Conservation (phyloP, 352 stramenopile species). For the Pythium pyrilobum region DNA sequence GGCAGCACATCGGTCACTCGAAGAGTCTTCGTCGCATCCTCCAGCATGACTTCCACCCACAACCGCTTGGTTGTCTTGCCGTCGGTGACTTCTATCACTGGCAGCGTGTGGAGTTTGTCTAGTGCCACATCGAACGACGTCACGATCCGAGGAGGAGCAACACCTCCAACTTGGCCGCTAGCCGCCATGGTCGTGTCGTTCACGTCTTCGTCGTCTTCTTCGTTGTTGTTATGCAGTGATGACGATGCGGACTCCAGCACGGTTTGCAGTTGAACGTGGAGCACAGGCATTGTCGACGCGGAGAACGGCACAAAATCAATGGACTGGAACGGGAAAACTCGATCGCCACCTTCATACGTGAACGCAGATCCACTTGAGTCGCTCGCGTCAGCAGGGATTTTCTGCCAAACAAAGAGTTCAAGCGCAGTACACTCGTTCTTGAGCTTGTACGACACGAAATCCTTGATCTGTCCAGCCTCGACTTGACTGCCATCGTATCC, state of each 20-base stretch:
- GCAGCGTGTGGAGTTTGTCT: slow-evolving; percentile 75
- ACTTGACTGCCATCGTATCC: neutral
- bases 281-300: slow-evolving; percentile 50
- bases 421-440: slow-evolving; percentile 82
- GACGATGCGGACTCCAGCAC: slow-evolving; percentile 36
- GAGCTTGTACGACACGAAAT: slow-evolving; percentile 72
- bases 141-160: slow-evolving; percentile 32
- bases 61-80: slow-evolving; percentile 52
- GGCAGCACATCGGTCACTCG: slow-evolving; percentile 78
- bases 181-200: slow-evolving; percentile 1
- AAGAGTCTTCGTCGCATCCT: slow-evolving; percentile 77
- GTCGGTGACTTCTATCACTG: slow-evolving; percentile 72
- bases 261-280: slow-evolving; percentile 75
- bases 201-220: slow-evolving; percentile 11
- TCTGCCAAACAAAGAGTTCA: slow-evolving; percentile 77
- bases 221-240: slow-evolving; percentile 5
- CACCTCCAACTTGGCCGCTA: neutral
- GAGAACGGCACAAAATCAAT: slow-evolving; percentile 76
- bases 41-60: slow-evolving; percentile 72
- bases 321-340: slow-evolving; percentile 72
- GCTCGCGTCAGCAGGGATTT: slow-evolving; percentile 54
- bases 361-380: slow-evolving; percentile 19
- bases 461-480: slow-evolving; percentile 30
- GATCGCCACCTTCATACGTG: slow-evolving; percentile 58
- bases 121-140: slow-evolving; percentile 76